Evolutionary conservation across 2,329 filamentous ascomycete genomes (phyloP).

Genomic region (Epichloe elymi): DNA sequence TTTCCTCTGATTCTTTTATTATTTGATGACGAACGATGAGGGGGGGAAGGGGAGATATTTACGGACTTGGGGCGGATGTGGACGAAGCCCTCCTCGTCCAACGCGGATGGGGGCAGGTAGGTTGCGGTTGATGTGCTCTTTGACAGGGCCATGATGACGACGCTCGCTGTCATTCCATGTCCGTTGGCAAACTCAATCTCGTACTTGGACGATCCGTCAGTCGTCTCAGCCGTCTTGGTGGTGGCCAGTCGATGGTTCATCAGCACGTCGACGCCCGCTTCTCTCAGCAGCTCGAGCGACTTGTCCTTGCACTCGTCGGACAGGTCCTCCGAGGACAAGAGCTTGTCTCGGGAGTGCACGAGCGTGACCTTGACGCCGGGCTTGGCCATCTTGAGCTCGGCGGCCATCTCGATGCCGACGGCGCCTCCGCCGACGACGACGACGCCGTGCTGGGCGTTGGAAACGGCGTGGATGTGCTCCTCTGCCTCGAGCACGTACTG

Average conservation of each 20-base stretch:
- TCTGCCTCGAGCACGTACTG: slow-evolving; percentile 50
- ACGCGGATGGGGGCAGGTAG: slow-evolving; percentile 44
- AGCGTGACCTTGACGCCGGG: slow-evolving; percentile 56
- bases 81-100: slow-evolving; percentile 54
- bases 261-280: slow-evolving; percentile 52
- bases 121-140: slow-evolving; percentile 46
- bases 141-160: slow-evolving; percentile 58
- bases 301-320: slow-evolving; percentile 55
- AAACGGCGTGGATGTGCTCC: slow-evolving; percentile 43
- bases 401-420: slow-evolving; percentile 71
- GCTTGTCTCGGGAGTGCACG: slow-evolving; percentile 55
- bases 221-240: slow-evolving; percentile 30
- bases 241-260: slow-evolving; percentile 44
- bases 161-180: slow-evolving; percentile 43
- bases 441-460: slow-evolving; percentile 41
- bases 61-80: slow-evolving; percentile 44
- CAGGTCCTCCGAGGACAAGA: slow-evolving; percentile 62
- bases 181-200: slow-evolving; percentile 48
- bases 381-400: slow-evolving; percentile 57
- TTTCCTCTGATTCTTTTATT: too few species aligned
- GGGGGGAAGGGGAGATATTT: not conserved
- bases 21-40: too few species aligned
- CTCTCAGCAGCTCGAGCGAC: slow-evolving; percentile 42
- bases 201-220: slow-evolving; percentile 26
- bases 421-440: slow-evolving; percentile 66